Percentiles rank a stretch among this genome's conserved stretches.
These are phyloP conservation scores for Lagenaria siceraria DNA, from an alignment of 306 rosid species.

Conservation along the genomic window DNA sequence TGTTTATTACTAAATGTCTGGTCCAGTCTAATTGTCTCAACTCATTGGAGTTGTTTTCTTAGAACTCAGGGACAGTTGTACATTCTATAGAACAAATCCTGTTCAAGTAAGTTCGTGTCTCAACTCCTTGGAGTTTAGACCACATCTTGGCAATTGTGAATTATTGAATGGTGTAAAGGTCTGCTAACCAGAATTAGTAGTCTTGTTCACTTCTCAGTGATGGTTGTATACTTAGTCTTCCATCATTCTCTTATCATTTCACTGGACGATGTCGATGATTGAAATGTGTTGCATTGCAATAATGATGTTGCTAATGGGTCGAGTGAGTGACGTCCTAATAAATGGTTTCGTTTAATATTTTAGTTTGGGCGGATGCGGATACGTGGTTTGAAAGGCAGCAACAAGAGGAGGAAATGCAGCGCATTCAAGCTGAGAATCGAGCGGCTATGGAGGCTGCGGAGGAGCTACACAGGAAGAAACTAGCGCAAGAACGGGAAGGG, in stretches of 20 bases:
- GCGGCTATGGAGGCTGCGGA: slow-evolving; percentile 87
- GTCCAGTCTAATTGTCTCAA: background rate
- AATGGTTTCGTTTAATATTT: background rate
- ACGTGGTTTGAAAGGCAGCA: slow-evolving; percentile 98
- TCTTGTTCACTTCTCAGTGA: background rate
- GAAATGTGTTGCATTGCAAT: background rate
- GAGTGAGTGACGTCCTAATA: background rate
- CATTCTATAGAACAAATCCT: no score
- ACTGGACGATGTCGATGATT: background rate
- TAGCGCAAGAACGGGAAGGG: slow-evolving; percentile 64
- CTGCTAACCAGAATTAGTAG: background rate
- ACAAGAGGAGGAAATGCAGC: slow-evolving; percentile 93
- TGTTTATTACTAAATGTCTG: background rate
- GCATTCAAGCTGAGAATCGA: slow-evolving; percentile 59
- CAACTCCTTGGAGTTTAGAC: background rate
- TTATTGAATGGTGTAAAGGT: background rate
- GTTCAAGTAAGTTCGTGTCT: no score
- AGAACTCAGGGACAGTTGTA: no score
- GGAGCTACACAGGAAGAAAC: slow-evolving; percentile 68
- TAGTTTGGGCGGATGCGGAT: slow-evolving; percentile 99
- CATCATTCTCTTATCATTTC: background rate
- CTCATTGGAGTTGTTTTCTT: background rate
- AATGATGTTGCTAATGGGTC: background rate
- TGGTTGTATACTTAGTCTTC: background rate
- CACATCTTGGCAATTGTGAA: background rate